Conservation (phyloP, 495 filamentous ascomycete species). For the Penicillium antarcticum region DNA sequence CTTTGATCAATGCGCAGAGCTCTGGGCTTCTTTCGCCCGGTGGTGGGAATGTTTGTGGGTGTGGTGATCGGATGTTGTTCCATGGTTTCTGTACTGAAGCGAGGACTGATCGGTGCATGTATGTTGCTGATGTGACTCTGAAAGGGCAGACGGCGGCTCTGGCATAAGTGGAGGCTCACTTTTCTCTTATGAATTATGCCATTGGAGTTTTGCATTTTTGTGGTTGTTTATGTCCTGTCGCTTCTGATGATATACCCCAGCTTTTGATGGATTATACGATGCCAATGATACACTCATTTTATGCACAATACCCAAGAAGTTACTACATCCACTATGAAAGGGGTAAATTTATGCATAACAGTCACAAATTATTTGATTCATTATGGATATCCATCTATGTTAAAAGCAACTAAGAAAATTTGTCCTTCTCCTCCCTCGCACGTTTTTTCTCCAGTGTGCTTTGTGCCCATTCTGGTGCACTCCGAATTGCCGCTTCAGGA, state of each 20-base stretch:
- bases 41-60: constrained; percentile 45
- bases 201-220: background rate
- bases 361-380: background rate
- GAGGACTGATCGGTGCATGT: constrained; percentile 31
- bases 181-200: background rate
- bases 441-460: constrained; percentile 52
- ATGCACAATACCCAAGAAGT: too few species aligned
- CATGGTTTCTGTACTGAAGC: constrained; percentile 45
- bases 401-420: background rate
- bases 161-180: constrained; percentile 6
- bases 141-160: constrained; percentile 21
- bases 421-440: constrained; percentile 8
- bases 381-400: background rate
- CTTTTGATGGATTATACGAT: background rate
- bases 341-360: background rate
- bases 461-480: constrained; percentile 56
- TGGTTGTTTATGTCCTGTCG: background rate
- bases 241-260: constrained; percentile 1
- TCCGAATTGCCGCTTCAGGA: constrained; percentile 56
- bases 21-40: constrained; percentile 48
- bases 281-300: background rate
- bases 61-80: constrained; percentile 47
- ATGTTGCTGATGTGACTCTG: constrained; percentile 29
- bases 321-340: too few species aligned
- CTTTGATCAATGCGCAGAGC: constrained; percentile 38